Evolutionary conservation across 2,329 filamentous ascomycete species (phyloP).

Genomic region (Ilyonectria sp.): DNA sequence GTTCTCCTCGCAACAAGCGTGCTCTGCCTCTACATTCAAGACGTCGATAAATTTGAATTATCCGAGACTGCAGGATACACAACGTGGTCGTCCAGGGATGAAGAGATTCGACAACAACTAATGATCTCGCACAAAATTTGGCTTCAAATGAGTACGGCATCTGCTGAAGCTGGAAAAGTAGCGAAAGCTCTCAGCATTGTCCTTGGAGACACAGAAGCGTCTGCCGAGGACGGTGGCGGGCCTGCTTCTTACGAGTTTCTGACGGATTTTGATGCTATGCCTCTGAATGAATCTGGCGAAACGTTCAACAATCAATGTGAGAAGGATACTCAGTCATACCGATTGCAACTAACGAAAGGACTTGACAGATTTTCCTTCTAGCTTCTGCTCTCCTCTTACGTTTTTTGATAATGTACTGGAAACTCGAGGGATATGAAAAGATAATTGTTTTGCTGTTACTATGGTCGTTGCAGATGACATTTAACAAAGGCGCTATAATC

Average conservation of each 20-base stretch:
- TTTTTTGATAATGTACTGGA: constrained; percentile 36
- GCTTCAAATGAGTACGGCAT: constrained; percentile 30
- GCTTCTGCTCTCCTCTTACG: constrained; percentile 30
- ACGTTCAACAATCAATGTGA: constrained; percentile 35
- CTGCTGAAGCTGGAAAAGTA: constrained; percentile 34
- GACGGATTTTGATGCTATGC: constrained; percentile 26
- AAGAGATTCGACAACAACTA: constrained; percentile 31
- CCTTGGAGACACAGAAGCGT: constrained; percentile 28
- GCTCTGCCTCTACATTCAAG: constrained; percentile 34
- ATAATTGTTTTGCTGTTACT: constrained; percentile 24
- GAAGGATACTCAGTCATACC: constrained; percentile 19
- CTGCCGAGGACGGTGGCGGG: constrained; percentile 12
- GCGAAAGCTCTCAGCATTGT: constrained; percentile 34
- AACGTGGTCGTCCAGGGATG: constrained; percentile 13
- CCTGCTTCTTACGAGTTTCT: constrained; percentile 25
- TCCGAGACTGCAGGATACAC: constrained; percentile 24
- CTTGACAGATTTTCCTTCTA: constrained; percentile 29
- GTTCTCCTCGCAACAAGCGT: constrained; percentile 35
- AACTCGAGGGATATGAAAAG: constrained; percentile 27
- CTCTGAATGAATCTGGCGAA: constrained; percentile 23
- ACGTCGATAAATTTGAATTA: constrained; percentile 31
- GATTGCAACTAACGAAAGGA: constrained; percentile 28
- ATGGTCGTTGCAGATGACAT: constrained; percentile 9
- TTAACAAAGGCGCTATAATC: not conserved
- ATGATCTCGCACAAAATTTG: constrained; percentile 33